phyloP scores from a whole-genome alignment of 345 rosid species.

The Populus pruinosa region DNA sequence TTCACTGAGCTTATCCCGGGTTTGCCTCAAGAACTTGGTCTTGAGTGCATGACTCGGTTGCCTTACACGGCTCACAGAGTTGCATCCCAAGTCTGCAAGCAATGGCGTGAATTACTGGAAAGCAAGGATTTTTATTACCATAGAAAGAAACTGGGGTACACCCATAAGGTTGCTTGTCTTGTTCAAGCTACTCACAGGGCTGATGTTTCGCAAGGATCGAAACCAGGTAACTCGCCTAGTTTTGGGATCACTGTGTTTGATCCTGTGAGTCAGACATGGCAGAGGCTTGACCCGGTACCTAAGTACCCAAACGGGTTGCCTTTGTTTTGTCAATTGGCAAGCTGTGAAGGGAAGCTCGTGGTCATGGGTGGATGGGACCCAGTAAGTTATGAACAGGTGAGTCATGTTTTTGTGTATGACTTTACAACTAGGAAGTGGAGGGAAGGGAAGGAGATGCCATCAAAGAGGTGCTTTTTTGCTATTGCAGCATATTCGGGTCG shows the following conservation, averaged over 20 bases:
- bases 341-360: slow-evolving; percentile 56
- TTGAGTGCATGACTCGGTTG: slow-evolving; percentile 55
- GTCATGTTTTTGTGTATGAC: slow-evolving; percentile 53
- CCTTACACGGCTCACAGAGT: slow-evolving; percentile 41
- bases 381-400: slow-evolving; percentile 45
- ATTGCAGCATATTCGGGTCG: slow-evolving; percentile 32
- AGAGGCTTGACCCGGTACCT: slow-evolving; percentile 40
- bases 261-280: slow-evolving; percentile 39
- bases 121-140: slow-evolving; percentile 49
- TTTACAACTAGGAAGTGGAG: slow-evolving; percentile 46
- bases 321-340: slow-evolving; percentile 52
- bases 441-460: slow-evolving; percentile 50
- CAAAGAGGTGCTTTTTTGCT: slow-evolving; percentile 56
- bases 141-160: slow-evolving; percentile 33
- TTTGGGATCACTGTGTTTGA: slow-evolving; percentile 45
- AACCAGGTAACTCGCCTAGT: slow-evolving; percentile 28
- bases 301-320: slow-evolving; percentile 50
- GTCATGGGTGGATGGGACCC: slow-evolving; percentile 80
- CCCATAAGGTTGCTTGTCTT: slow-evolving; percentile 51
- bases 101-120: slow-evolving; percentile 48
- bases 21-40: slow-evolving; percentile 51
- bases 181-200: slow-evolving; percentile 34
- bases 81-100: slow-evolving; percentile 48
- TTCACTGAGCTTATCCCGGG: slow-evolving; percentile 40
- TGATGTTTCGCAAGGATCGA: slow-evolving; percentile 3